Base-by-base conservation (phyloP, 768 basidiomycete species). In the Kwoniella sp. region DNA sequence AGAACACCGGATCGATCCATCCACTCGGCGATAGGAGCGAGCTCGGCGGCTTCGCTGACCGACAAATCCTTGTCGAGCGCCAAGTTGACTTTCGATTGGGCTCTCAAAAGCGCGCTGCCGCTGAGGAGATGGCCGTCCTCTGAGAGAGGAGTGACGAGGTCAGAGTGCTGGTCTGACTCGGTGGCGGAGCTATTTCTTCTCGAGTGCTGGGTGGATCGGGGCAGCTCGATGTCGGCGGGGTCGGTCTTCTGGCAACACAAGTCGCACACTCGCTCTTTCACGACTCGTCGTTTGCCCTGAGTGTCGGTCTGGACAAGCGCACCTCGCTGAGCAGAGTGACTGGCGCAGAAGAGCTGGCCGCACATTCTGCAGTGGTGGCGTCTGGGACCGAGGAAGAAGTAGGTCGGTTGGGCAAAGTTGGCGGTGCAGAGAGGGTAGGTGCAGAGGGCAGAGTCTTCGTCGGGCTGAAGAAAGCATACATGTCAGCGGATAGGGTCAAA, bases 311-410 rank as follows among this genome's bases (percentile, higher is more conserved):
- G 22, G 44, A 71, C 29, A 1, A 72, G 57, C 4, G 64, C 50
- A 4, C 59, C 68, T 9, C 63, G 56, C 26, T 69, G 67, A 26
- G 62, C 50, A 10, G 72, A 67, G 54, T 77, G 75, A 7, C 58
- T 36, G 13, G 58, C 51, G 53, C 75, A 77, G 60, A 65, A 72
- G 25, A 74, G 37, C n/a, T 60, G 53, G 24, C 75, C 75, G 54
- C 75, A 77, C 27, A 66, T 53, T 9, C 75, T 68, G 65, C 75
- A 77, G 60, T 77, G 75, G 55, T 77, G 75, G 29, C 72, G 58
- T 19, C 74, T 58, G 25, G 67, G 70, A 46, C 65, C 67, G 36
- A 73, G 51, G 52, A 70, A 58, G 44, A 70, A 72, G 71, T 68
- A 70, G 30, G 55, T 61, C 27, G 64, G 40, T 19, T 70, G 61